Conservation (phyloP, 805 yeast genomes). For the Maudiozyma bulderi region DNA sequence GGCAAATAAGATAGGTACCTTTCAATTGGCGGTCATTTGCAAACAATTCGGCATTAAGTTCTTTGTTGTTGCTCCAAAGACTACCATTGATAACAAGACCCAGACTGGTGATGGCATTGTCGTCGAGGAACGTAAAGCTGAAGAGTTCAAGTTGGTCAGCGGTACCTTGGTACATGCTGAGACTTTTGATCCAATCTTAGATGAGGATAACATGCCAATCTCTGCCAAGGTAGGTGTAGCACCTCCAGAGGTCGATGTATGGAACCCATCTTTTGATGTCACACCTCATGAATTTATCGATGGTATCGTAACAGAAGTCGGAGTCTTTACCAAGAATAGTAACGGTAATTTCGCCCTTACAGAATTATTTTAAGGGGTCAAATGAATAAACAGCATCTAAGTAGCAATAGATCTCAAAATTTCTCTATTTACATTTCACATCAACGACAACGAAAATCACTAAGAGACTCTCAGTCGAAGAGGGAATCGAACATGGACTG, state of each 20-base stretch:
- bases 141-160: constrained; percentile 65
- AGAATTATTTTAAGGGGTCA: constrained; percentile 10
- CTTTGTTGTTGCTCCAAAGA: constrained; percentile 90
- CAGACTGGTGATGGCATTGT: constrained; percentile 62
- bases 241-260: constrained; percentile 73
- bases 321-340: constrained; percentile 40
- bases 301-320: constrained; percentile 80
- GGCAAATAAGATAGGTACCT: constrained; percentile 94
- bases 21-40: constrained; percentile 72
- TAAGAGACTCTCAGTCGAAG: neutral
- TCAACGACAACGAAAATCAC: no score
- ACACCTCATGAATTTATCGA: constrained; percentile 79
- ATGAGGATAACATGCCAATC: constrained; percentile 24
- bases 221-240: constrained; percentile 62
- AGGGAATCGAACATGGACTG: no score
- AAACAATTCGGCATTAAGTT: constrained; percentile 61
- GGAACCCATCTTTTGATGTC: constrained; percentile 96
- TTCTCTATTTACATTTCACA: no score
- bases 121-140: constrained; percentile 79
- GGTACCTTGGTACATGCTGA: constrained; percentile 46
- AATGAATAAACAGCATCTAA: neutral
- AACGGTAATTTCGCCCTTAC: constrained; percentile 43
- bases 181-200: constrained; percentile 19
- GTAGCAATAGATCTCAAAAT: no score
- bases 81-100: constrained; percentile 72